phyloP scores from a whole-genome alignment of 371 early-diverging fungal genomes.

The Apophysomyces trapeziformis region DNA sequence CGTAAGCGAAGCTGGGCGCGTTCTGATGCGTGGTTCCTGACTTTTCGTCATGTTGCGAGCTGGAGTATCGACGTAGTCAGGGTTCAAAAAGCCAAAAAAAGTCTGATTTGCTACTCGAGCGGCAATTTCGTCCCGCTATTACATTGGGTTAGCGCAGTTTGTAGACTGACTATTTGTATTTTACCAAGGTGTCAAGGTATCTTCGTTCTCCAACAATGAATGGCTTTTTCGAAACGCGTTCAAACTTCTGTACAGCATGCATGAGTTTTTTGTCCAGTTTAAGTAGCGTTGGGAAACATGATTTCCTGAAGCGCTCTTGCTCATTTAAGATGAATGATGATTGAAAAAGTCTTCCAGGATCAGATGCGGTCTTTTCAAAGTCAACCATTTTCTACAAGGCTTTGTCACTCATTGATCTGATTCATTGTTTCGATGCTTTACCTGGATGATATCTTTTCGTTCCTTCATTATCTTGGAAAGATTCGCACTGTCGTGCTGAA shows the following conservation, averaged over 20 bases:
- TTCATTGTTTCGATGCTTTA: constrained; percentile 11
- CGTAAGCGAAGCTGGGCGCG: constrained; percentile 7
- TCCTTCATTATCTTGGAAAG: constrained; percentile 60
- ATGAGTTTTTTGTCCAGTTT: constrained; percentile 73
- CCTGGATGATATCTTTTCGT: constrained; percentile 63
- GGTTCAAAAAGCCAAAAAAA: constrained; percentile 68
- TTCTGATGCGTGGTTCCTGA: neutral
- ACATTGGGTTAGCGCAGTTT: constrained; percentile 3
- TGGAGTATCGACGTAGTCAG: constrained; percentile 28
- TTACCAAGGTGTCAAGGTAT: constrained; percentile 56
- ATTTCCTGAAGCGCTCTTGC: constrained; percentile 89
- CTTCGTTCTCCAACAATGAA: constrained; percentile 59
- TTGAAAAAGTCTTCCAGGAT: constrained; percentile 82
- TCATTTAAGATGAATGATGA: constrained; percentile 82
- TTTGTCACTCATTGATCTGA: neutral
- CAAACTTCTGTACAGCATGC: constrained; percentile 57
- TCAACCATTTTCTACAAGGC: constrained; percentile 71
- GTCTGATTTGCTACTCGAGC: constrained; percentile 72
- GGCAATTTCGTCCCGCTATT: constrained; percentile 62
- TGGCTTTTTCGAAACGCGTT: constrained; percentile 52
- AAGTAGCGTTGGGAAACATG: constrained; percentile 82
- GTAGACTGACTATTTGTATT: neutral
- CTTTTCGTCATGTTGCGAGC: neutral
- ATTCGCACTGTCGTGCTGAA: constrained; percentile 41
- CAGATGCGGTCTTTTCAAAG: constrained; percentile 88